phyloP scores from a whole-genome alignment of 2,329 filamentous ascomycete species.

The Pseudopithomyces maydicus region DNA sequence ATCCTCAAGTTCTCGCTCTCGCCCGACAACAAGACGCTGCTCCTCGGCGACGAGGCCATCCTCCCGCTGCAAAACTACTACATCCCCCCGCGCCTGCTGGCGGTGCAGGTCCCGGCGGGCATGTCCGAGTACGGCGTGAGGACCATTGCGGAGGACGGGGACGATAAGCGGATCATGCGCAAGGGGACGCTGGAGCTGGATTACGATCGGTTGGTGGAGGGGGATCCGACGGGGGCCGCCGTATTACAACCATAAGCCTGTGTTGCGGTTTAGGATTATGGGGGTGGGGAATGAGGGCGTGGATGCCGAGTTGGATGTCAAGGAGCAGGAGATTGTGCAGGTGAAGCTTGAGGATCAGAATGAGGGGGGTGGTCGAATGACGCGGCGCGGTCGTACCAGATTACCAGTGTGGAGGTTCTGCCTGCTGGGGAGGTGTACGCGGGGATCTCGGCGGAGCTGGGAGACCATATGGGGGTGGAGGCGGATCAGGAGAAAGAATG shows the following conservation, averaged over 20 bases:
- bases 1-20: conserved; percentile 23
- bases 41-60: conserved; percentile 18
- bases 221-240: conserved; percentile 15
- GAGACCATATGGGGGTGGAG: conserved; percentile 6
- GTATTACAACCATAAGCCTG: conserved; percentile 14
- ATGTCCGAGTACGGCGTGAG: conserved; percentile 6
- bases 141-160: conserved; percentile 4
- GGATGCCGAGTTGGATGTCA: conserved; percentile 13
- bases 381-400: conserved; percentile 12
- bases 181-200: conserved; percentile 20
- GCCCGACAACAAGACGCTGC: conserved; percentile 21
- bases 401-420: conserved; percentile 15
- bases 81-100: conserved; percentile 17
- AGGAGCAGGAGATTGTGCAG: conserved; percentile 16
- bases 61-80: conserved; percentile 19
- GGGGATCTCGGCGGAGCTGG: not conserved
- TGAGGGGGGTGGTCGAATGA: conserved; percentile 13
- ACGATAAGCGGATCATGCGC: conserved; percentile 7
- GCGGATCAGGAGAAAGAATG: conserved; percentile 16
- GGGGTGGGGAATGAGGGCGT: conserved; percentile 16
- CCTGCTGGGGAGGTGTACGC: conserved; percentile 4
- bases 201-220: conserved; percentile 22
- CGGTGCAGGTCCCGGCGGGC: conserved; percentile 24
- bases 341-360: conserved; percentile 17
- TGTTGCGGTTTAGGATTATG: conserved; percentile 21